Base-by-base conservation (phyloP, 2,329 filamentous ascomycete genomes). In the Fusarium albidum region DNA sequence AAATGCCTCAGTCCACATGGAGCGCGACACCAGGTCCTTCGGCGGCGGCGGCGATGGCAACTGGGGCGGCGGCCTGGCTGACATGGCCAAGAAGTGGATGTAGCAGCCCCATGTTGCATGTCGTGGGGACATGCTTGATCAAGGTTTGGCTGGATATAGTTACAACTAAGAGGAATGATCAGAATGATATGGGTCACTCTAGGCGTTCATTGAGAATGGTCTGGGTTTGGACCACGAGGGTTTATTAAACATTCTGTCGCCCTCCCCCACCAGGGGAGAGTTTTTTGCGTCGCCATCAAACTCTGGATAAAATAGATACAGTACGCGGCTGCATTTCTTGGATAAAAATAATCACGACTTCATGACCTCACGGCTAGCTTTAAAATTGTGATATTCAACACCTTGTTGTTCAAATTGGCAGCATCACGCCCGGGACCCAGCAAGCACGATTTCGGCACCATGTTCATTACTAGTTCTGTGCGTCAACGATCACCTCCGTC, bases 1-100 rank as follows among this genome's bases (percentile, higher is more conserved):
- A 46, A 59, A 53, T 47, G 38, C 60, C 35, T 49, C 59, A 27
- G 58, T 67, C 17, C 54, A 52, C 21, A 60, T 79, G 49, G 71
- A 77, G 62, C 72, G 68, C 14, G 68, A 70, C 13, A 65, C 75
- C 6, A 46, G 73, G 58, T 69, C 68, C 48, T 80, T 75, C 42
- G 60, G 67, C 27, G 56, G 68, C 29, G 66, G 67, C 10, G 59
- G 70, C 4, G 59, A 64, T 17, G 68, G 69, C 32, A 67, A 71
- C 18, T 72, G 77, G 57, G 66, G 70, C 6, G 69, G 71, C 5
- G 69, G 74, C 5, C 68, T 79, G 46, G 67, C 67, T 35, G 69
- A 68, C 28, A 68, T 79, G 38, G 73, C 74, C 42, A 77, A 75
- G 64, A 73, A 77, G 62, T 80, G 79, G 60, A 75, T 75, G 43